These are phyloP conservation scores for Solanum chaucha DNA, from an alignment of 257 asterid genomes.

Conservation along the genomic window DNA sequence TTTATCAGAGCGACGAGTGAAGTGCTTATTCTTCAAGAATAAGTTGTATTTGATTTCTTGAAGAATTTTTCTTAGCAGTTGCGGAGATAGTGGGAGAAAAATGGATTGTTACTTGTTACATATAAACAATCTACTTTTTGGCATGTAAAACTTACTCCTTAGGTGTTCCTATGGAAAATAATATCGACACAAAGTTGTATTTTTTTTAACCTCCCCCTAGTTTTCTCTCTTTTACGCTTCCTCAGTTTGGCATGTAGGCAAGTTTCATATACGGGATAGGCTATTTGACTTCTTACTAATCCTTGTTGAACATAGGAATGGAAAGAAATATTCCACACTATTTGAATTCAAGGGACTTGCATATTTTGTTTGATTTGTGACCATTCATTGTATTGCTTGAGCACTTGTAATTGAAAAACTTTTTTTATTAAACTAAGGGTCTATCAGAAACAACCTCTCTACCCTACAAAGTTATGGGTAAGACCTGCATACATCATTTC, in stretches of 20 bases:
- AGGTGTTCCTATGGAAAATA: not conserved
- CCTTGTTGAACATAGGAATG: not conserved
- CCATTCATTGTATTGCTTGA: not conserved
- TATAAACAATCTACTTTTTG: not conserved
- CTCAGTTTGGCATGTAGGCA: not conserved
- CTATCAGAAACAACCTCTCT: no score
- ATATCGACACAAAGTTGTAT: not conserved
- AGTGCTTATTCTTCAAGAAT: constrained; percentile 8
- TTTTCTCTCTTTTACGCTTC: not conserved
- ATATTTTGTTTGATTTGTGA: not conserved
- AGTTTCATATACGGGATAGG: not conserved
- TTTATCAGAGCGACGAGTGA: not conserved
- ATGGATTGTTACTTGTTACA: not conserved
- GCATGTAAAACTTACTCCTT: not conserved
- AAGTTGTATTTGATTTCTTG: constrained; percentile 2
- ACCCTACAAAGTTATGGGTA: not conserved
- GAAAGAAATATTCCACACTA: not conserved
- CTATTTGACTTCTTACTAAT: not conserved
- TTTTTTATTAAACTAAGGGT: no score
- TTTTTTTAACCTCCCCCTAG: not conserved
- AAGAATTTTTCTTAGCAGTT: not conserved
- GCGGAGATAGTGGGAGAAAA: not conserved
- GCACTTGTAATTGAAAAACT: not conserved
- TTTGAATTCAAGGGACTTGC: not conserved
- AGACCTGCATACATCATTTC: no score